Percentiles rank a stretch among this genome's conserved stretches.
phyloP scores from a whole-genome alignment of 2,329 filamentous ascomycete species.

The Fusarium coffeatum region DNA sequence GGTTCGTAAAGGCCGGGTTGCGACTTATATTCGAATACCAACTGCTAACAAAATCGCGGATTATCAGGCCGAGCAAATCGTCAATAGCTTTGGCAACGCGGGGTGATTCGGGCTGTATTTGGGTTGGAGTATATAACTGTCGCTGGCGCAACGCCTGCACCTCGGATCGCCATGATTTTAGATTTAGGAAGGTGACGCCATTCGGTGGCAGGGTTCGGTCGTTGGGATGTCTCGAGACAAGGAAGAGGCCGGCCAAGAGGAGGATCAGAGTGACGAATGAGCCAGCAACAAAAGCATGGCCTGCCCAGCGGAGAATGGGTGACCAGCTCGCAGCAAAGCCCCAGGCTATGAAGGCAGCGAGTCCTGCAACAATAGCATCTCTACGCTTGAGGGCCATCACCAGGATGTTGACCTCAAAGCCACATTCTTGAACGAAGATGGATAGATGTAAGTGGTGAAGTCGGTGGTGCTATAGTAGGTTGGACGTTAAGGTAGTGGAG shows the following conservation, averaged over 20 bases:
- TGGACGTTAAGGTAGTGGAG: slow-evolving; percentile 26
- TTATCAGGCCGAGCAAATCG: slow-evolving; percentile 77
- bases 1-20: slow-evolving; percentile 82
- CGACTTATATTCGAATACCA: slow-evolving; percentile 92
- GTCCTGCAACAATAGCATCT: slow-evolving; percentile 75
- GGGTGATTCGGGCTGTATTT: slow-evolving; percentile 80
- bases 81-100: slow-evolving; percentile 85
- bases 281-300: slow-evolving; percentile 84
- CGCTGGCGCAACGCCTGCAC: slow-evolving; percentile 72
- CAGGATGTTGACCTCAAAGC: slow-evolving; percentile 47
- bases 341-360: slow-evolving; percentile 86
- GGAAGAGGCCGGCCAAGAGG: slow-evolving; percentile 67
- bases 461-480: slow-evolving; percentile 3
- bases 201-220: slow-evolving; percentile 56
- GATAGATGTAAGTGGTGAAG: slow-evolving; percentile 37
- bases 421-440: slow-evolving; percentile 49
- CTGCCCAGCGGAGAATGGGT: slow-evolving; percentile 83
- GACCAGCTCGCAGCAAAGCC: slow-evolving; percentile 85
- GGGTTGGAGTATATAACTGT: slow-evolving; percentile 73
- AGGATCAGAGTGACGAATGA: slow-evolving; percentile 65
- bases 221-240: slow-evolving; percentile 62
- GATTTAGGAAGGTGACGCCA: slow-evolving; percentile 69
- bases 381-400: slow-evolving; percentile 78
- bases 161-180: slow-evolving; percentile 76
- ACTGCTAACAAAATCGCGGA: slow-evolving; percentile 85